Percentiles rank a stretch among this genome's conserved stretches.
Conservation (phyloP, 176 grass and related monocot species). For the Oryza glaberrima region DNA sequence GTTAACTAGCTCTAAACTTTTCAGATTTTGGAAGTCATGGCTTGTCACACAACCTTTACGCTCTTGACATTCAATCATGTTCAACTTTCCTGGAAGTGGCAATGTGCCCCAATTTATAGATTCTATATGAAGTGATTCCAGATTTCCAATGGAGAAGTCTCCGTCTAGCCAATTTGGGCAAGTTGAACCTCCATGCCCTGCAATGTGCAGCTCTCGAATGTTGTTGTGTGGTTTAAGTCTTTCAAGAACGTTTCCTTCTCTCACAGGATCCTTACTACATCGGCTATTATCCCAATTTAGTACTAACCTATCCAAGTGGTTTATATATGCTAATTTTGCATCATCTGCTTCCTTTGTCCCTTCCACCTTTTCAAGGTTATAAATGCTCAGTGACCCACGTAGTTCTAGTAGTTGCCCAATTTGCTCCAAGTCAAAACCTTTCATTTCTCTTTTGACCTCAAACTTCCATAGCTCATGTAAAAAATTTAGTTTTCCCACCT, state of each 20-base stretch:
- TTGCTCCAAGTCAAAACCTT: neutral
- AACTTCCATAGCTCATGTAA: neutral
- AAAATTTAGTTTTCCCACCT: neutral
- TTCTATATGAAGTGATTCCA: neutral
- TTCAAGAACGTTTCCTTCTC: neutral
- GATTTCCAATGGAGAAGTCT: neutral
- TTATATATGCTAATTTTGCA: neutral
- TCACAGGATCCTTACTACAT: fast-evolving
- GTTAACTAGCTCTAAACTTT: neutral
- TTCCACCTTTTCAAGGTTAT: conserved; percentile 4
- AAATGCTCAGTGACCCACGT: neutral
- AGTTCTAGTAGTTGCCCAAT: neutral
- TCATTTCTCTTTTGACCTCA: neutral
- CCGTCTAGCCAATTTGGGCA: neutral
- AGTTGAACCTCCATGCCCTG: neutral
- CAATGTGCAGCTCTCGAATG: neutral
- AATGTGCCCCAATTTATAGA: neutral
- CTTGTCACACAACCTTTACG: too few relatives aligned
- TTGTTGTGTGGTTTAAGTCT: neutral
- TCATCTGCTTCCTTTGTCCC: neutral
- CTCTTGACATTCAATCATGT: neutral
- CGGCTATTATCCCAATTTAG: neutral
- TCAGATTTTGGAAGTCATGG: neutral
- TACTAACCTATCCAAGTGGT: neutral
- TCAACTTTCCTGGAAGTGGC: neutral